Percentiles rank a stretch among this genome's conserved stretches.
These are phyloP conservation scores for Tricholoma saponaceum DNA, from an alignment of 768 basidiomycete genomes.

Conservation along the genomic window DNA sequence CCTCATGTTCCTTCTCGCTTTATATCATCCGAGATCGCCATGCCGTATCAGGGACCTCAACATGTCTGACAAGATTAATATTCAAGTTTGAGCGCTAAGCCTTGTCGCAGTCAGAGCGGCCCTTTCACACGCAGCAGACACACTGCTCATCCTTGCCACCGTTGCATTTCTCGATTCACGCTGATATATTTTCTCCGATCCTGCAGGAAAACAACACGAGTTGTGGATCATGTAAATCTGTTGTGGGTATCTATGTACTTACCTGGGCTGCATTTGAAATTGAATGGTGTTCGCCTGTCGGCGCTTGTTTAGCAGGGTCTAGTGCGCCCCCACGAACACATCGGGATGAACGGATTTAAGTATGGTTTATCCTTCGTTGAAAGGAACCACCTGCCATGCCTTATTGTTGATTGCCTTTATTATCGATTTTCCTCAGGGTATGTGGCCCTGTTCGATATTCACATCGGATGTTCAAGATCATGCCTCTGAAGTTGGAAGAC, in stretches of 20 bases:
- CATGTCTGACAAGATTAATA: too few species aligned
- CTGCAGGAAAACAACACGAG: neutral
- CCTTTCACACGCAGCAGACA: neutral
- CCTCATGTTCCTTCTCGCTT: neutral
- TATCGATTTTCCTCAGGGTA: neutral
- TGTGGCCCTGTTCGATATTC: neutral
- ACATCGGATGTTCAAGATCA: neutral
- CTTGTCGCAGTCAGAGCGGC: too few species aligned
- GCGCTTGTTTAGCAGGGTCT: neutral
- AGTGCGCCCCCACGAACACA: neutral
- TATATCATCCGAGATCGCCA: too few species aligned
- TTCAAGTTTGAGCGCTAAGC: too few species aligned
- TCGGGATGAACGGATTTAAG: neutral
- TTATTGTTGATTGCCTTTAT: neutral
- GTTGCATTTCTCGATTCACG: neutral
- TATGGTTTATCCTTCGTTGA: neutral
- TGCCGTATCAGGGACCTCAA: too few species aligned
- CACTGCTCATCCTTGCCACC: neutral
- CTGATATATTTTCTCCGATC: neutral
- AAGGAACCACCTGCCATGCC: neutral
- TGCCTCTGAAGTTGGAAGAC: neutral
- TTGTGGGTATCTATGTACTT: neutral
- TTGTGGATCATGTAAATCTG: neutral
- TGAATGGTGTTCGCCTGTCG: neutral
- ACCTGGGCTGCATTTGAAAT: neutral